Evolutionary conservation across 768 basidiomycete species (phyloP).

Genomic region (Mycena floridula): DNA sequence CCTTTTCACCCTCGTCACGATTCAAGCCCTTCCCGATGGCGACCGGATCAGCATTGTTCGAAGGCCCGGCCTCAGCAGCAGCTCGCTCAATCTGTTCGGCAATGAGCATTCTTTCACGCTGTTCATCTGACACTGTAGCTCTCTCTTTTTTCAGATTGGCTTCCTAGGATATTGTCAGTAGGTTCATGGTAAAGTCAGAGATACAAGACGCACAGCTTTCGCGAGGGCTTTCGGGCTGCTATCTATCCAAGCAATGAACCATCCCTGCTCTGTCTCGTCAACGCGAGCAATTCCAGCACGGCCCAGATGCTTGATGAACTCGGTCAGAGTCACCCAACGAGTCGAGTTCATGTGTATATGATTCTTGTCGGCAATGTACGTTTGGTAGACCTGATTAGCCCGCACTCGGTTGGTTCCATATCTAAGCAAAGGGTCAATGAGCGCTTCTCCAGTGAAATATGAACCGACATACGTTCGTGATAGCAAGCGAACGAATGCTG

Average conservation of each 20-base stretch:
- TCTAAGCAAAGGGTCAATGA: conserved; percentile 29
- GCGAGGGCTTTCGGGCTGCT: conserved; percentile 91
- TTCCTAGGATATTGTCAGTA: no score
- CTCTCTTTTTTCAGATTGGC: conserved; percentile 90
- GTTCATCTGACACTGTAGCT: conserved; percentile 87
- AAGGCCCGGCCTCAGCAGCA: conserved; percentile 39
- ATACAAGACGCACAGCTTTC: no score
- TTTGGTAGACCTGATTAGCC: conserved; percentile 95
- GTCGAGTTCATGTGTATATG: conserved; percentile 99
- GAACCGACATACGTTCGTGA: conserved; percentile 59
- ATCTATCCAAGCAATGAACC: conserved; percentile 97
- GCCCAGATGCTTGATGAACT: conserved; percentile 88
- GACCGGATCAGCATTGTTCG: conserved; percentile 19
- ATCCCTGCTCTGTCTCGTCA: conserved; percentile 98
- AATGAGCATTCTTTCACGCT: conserved; percentile 84
- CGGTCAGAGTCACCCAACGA: conserved; percentile 96
- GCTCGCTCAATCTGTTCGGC: conserved; percentile 94
- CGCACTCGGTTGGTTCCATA: conserved; percentile 93
- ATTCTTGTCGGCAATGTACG: conserved; percentile 89
- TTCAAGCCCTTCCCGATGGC: conserved; percentile 56
- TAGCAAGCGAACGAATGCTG: conserved; percentile 85
- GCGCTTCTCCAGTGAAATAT: no score
- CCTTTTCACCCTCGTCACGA: conserved; percentile 71
- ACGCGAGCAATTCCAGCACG: conserved; percentile 82
- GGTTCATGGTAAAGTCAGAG: no score